Base-by-base conservation (phyloP, 129 eudicot genomes). In the Rutidosis leptorrhynchoides region DNA sequence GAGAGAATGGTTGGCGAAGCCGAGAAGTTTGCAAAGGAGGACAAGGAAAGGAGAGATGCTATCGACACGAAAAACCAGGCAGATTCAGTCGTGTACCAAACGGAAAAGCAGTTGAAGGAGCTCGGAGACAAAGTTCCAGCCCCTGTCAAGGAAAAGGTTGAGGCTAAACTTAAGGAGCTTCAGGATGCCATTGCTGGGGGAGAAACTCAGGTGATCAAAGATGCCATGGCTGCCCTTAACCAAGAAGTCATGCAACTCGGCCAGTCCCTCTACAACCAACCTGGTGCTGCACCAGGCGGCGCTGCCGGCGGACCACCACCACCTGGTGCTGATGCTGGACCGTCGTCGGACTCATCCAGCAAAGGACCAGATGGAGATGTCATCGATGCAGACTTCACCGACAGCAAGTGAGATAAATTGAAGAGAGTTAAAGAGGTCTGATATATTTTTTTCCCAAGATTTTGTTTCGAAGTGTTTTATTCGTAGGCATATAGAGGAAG, bases 201-300 rank as follows among this genome's bases (percentile, higher is more conserved):
- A 3, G 74, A 87, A n/a, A 92, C 98, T 15, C 95, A 92, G 74
- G 57, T 89, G 62, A 92, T 88, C 0, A 92, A 92, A 73, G 98
- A 92, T 25, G 85, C 98, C 46, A 88, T 92, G 89, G 83, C 91
- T 74, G 96, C 98, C 4, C 85, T 92, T 11, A 92, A 92, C 73
- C 91, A 88, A 72, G 98, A 92, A 72, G 98, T 92, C 14, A 92
- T 92, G 98, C 96, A 92, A 63, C 81, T 92, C 14, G 98, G 98
- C 5, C 95, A 88, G 72, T 88, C 98, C 3, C 95, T 93, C 0
- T 93, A 93, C 72, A 86, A 89, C 77, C 96, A 93, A 74, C 96
- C 89, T 0, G 92, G 92, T n/a, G n/a, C n/a, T 25, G 93, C 84
- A 35, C 77, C 81, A 12, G 78, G 78, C n/a, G n/a, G n/a, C n/a